Evolutionary conservation across 1,284 basidiomycete species (phyloP).

Genomic region (Ustilago xerochloae): DNA sequence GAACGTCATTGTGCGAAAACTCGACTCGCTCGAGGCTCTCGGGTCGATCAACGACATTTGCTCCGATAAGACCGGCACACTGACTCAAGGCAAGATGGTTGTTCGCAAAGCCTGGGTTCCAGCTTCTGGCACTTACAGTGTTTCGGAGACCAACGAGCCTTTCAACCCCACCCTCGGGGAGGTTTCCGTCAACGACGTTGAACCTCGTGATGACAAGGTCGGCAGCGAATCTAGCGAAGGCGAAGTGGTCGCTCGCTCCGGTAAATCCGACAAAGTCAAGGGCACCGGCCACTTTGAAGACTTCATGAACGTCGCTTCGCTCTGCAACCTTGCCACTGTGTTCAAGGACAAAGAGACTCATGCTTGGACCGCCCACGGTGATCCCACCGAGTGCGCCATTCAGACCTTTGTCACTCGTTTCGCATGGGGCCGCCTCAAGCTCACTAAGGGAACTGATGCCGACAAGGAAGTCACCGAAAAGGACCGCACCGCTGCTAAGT

Average conservation of each 20-base stretch:
- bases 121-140: slow-evolving; percentile 58
- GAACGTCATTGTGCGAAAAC: slow-evolving; percentile 72
- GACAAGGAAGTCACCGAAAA: slow-evolving; percentile 49
- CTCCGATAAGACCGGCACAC: slow-evolving; percentile 67
- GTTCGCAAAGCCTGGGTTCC: slow-evolving; percentile 65
- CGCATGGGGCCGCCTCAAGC: slow-evolving; percentile 53
- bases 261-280: slow-evolving; percentile 51
- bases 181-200: slow-evolving; percentile 67
- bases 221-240: slow-evolving; percentile 58
- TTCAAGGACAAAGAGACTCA: slow-evolving; percentile 64
- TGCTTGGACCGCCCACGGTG: slow-evolving; percentile 76
- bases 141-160: slow-evolving; percentile 63
- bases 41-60: slow-evolving; percentile 67
- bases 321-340: slow-evolving; percentile 67
- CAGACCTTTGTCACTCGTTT: slow-evolving; percentile 75
- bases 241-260: slow-evolving; percentile 63
- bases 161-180: slow-evolving; percentile 68
- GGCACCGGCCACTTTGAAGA: slow-evolving; percentile 49
- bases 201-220: slow-evolving; percentile 41
- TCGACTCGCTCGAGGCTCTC: slow-evolving; percentile 66
- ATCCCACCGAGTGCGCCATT: slow-evolving; percentile 75
- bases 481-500: slow-evolving; percentile 36
- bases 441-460: slow-evolving; percentile 53
- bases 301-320: slow-evolving; percentile 64
- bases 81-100: slow-evolving; percentile 67